phyloP scores from a whole-genome alignment of 495 filamentous ascomycete species.

The Penicillium silybi region DNA sequence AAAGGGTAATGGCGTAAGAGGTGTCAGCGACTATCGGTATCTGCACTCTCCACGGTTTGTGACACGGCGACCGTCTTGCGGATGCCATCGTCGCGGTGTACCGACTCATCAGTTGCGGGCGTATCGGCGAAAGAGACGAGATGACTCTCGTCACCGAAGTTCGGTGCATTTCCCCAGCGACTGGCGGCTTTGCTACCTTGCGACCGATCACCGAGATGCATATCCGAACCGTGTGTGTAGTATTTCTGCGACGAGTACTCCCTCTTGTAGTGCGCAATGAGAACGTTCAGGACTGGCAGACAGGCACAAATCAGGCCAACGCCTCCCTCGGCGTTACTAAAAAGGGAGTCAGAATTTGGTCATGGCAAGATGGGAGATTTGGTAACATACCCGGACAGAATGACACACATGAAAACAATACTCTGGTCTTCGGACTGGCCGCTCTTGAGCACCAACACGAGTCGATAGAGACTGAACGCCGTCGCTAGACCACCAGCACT shows the following conservation, averaged over 20 bases:
- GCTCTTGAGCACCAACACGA: conserved; percentile 37
- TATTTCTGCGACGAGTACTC: conserved; percentile 30
- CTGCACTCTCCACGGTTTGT: conserved; percentile 31
- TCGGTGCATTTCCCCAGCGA: conserved; percentile 14
- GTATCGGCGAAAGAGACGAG: conserved; percentile 32
- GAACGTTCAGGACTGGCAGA: conserved; percentile 39
- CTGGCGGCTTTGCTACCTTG: conserved; percentile 11
- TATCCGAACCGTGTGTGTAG: conserved; percentile 29
- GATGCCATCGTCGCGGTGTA: conserved; percentile 21
- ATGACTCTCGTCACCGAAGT: conserved; percentile 34
- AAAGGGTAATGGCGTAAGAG: conserved; percentile 1
- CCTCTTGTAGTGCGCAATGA: conserved; percentile 27
- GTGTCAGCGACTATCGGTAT: conserved; percentile 3
- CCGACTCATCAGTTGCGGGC: conserved; percentile 14
- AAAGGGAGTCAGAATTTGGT: not conserved
- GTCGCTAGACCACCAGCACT: conserved; percentile 46
- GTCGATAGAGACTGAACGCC: conserved; percentile 41
- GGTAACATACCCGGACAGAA: conserved; percentile 41
- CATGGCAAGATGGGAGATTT: not conserved
- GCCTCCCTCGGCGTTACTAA: conserved; percentile 44
- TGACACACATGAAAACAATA: conserved; percentile 41
- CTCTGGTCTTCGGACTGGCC: conserved; percentile 32
- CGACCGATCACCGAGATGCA: conserved; percentile 27
- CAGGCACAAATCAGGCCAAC: conserved; percentile 48
- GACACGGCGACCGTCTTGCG: conserved; percentile 36